Conservation (phyloP, 1,139 yeast genomes). For the Saccharomycopsis crataegensis region DNA sequence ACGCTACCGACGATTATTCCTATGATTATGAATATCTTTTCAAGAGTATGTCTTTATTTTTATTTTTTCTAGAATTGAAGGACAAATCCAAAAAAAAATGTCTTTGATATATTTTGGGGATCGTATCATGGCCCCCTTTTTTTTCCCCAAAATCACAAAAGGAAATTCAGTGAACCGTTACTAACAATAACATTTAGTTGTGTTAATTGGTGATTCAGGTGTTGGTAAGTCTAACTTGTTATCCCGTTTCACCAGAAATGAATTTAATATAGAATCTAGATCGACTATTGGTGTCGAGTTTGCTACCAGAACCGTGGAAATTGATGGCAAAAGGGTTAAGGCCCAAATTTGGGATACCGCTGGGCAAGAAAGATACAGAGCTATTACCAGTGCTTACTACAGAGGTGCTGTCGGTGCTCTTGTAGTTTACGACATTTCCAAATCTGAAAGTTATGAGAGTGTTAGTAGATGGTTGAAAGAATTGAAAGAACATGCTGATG, state of each 20-base stretch:
- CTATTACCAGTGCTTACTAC: slow-evolving; percentile 94
- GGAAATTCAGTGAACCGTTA: not conserved
- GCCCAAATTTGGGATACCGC: slow-evolving; percentile 99
- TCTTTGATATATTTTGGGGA: not conserved
- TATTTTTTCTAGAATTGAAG: not conserved
- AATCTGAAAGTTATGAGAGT: slow-evolving; percentile 87
- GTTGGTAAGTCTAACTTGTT: slow-evolving; percentile 94
- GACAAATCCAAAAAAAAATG: not conserved
- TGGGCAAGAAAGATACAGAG: slow-evolving; percentile 97
- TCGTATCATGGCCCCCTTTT: not conserved
- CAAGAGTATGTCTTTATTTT: slow-evolving; percentile 48
- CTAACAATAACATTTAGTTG: slow-evolving; percentile 37
- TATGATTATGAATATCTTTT: slow-evolving; percentile 94
- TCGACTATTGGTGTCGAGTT: slow-evolving; percentile 97
- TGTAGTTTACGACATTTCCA: slow-evolving; percentile 91
- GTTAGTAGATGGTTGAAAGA: slow-evolving; percentile 95
- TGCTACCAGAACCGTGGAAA: slow-evolving; percentile 92
- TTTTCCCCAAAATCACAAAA: not conserved
- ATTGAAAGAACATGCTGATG: slow-evolving; percentile 93
- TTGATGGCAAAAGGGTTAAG: slow-evolving; percentile 90
- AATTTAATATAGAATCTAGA: slow-evolving; percentile 88
- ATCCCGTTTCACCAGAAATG: slow-evolving; percentile 91
- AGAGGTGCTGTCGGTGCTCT: slow-evolving; percentile 98
- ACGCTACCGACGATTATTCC: slow-evolving; percentile 58
- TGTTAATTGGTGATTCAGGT: slow-evolving; percentile 94